Evolutionary conservation across 805 yeast genomes (phyloP).

Genomic region (Saccharomycopsis fodiens): DNA sequence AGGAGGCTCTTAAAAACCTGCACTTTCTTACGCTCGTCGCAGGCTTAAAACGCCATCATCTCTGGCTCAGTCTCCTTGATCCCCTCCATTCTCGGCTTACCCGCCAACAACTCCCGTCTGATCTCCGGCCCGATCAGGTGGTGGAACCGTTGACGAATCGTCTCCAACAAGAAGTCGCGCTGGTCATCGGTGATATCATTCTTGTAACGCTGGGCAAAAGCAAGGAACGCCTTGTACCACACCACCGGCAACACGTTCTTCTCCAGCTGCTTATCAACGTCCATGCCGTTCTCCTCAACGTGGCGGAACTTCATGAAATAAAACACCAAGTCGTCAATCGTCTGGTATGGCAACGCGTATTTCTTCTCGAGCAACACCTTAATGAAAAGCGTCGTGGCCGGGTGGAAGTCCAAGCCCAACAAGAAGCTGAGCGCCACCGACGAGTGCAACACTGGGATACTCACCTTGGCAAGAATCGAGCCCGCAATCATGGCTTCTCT

Average conservation of each 20-base stretch:
- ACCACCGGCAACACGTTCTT: slow-evolving; percentile 69
- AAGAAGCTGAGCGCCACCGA: slow-evolving; percentile 89
- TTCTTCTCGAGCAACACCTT: slow-evolving; percentile 86
- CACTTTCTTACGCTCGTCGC: too few species aligned
- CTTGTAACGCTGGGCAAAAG: slow-evolving; percentile 93
- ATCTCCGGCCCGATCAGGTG: slow-evolving; percentile 88
- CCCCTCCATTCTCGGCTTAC: slow-evolving; percentile 50
- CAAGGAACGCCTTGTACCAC: slow-evolving; percentile 94
- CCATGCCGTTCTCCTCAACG: slow-evolving; percentile 38
- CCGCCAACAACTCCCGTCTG: slow-evolving; percentile 87
- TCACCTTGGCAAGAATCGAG: slow-evolving; percentile 79
- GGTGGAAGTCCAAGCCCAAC: slow-evolving; percentile 73
- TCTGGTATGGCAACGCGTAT: slow-evolving; percentile 95
- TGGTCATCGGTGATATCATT: slow-evolving; percentile 99
- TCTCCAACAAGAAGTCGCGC: slow-evolving; percentile 86
- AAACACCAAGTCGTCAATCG: slow-evolving; percentile 87
- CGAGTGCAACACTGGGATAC: slow-evolving; percentile 92
- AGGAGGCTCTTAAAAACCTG: too few species aligned
- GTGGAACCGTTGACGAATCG: slow-evolving; percentile 84
- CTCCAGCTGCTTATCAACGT: slow-evolving; percentile 23
- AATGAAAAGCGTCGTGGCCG: slow-evolving; percentile 86
- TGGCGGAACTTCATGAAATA: slow-evolving; percentile 88
- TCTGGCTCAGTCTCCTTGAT: slow-evolving; percentile 24
- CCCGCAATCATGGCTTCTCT: slow-evolving; percentile 95
- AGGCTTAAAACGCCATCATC: slow-evolving; percentile 22